phyloP scores from a whole-genome alignment of 495 filamentous ascomycete species.

The Aspergillus heteromorphus region DNA sequence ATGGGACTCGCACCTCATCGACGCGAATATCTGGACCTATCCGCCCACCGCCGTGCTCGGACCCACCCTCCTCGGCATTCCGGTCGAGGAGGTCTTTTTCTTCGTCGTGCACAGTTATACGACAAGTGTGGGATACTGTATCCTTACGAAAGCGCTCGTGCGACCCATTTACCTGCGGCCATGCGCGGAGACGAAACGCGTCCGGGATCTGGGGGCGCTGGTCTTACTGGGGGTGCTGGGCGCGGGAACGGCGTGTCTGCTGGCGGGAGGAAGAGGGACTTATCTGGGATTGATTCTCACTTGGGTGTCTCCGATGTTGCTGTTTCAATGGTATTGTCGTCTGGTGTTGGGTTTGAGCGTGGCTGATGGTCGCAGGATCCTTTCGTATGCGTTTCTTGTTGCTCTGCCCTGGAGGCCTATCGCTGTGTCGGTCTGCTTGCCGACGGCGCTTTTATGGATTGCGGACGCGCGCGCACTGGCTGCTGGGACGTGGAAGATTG shows the following conservation, averaged over 20 bases:
- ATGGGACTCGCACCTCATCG: conserved; percentile 68
- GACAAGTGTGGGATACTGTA: conserved; percentile 58
- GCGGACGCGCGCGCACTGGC: conserved; percentile 58
- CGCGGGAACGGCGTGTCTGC: not conserved
- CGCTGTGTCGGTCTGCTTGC: conserved; percentile 49
- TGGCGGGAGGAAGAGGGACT: conserved; percentile 37
- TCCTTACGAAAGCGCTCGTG: conserved; percentile 58
- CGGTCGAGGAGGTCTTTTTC: conserved; percentile 66
- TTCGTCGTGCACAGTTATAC: conserved; percentile 72
- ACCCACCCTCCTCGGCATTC: conserved; percentile 51
- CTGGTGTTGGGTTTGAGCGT: not conserved
- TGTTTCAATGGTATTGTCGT: conserved; percentile 50
- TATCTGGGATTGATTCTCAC: conserved; percentile 62
- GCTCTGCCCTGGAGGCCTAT: conserved; percentile 48
- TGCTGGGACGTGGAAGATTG: conserved; percentile 62
- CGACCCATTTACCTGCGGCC: conserved; percentile 47
- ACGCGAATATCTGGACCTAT: conserved; percentile 61
- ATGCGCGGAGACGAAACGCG: conserved; percentile 4
- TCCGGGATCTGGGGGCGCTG: not conserved
- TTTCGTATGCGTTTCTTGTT: conserved; percentile 38
- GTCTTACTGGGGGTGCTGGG: not conserved
- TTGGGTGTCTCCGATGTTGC: conserved; percentile 60
- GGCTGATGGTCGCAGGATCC: not conserved
- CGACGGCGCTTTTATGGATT: conserved; percentile 62
- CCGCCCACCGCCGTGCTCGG: conserved; percentile 55